These are phyloP conservation scores for Aurifilum marmelostoma DNA, from an alignment of 2,329 filamentous ascomycete genomes.

Conservation along the genomic window DNA sequence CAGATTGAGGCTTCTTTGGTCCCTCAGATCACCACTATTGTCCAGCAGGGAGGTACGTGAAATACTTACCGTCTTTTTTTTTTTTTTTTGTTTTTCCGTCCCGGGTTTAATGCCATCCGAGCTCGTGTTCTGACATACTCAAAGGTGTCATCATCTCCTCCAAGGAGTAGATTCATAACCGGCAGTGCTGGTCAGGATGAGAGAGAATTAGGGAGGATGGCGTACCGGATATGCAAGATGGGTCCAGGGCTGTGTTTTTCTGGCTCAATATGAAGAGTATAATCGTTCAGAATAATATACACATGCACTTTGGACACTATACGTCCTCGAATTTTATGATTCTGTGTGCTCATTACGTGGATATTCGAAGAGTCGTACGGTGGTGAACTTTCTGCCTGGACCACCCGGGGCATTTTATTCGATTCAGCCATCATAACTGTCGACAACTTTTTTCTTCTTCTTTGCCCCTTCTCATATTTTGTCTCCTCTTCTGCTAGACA, in stretches of 20 bases:
- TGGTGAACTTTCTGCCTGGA: too few relatives aligned
- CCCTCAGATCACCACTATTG: constrained; percentile 33
- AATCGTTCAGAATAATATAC: constrained; percentile 19
- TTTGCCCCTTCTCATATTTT: too few relatives aligned
- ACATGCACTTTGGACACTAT: constrained; percentile 15
- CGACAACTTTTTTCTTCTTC: too few relatives aligned
- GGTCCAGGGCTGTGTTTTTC: constrained; percentile 7
- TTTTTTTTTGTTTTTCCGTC: too few relatives aligned
- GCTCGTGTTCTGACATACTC: not conserved
- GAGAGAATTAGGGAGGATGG: not conserved
- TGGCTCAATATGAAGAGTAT: constrained; percentile 19
- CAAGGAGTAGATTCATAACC: constrained; percentile 8
- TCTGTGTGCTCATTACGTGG: too few relatives aligned
- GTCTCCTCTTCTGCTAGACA: too few relatives aligned
- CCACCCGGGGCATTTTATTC: too few relatives aligned
- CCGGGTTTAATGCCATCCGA: not conserved
- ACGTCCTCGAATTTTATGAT: constrained; percentile 1
- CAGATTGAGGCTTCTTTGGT: constrained; percentile 32
- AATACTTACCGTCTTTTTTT: too few relatives aligned
- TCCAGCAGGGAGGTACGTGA: constrained; percentile 24
- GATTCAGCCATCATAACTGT: too few relatives aligned
- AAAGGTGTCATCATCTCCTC: not conserved
- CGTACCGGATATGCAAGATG: not conserved
- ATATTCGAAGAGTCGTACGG: too few relatives aligned
- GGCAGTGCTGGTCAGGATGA: not conserved